Conservation (phyloP, 169 alveolate genomes). For the Perkinsus olseni region DNA sequence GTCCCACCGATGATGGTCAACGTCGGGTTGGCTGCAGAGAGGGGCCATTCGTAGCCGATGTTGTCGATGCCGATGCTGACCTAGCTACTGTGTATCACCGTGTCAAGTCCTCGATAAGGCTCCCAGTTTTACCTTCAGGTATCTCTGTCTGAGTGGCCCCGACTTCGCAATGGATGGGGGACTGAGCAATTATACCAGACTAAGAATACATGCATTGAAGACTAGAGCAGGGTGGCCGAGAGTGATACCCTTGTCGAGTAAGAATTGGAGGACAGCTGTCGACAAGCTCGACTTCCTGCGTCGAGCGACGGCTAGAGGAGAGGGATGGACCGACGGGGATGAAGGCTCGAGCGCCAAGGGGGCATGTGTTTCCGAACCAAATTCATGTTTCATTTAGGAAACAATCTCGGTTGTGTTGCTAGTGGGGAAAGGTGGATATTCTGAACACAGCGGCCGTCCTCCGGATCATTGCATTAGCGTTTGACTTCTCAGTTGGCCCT, state of each 20-base stretch:
- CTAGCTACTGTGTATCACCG: background rate
- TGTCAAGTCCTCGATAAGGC: too few relatives aligned
- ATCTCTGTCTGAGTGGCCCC: background rate
- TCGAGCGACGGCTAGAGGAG: background rate
- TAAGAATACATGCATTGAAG: background rate
- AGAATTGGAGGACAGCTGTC: background rate
- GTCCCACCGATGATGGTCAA: background rate
- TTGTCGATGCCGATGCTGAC: background rate
- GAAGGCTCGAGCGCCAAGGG: too few relatives aligned
- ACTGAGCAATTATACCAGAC: background rate
- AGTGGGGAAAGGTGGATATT: background rate
- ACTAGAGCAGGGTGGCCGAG: background rate
- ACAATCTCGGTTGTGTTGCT: background rate
- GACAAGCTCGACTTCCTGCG: background rate
- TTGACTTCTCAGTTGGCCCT: too few relatives aligned
- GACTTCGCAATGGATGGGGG: background rate
- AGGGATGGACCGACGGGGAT: background rate
- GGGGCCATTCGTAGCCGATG: background rate
- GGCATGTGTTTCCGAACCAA: background rate
- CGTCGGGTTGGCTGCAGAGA: background rate
- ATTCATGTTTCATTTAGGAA: background rate
- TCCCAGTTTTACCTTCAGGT: background rate
- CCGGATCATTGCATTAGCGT: too few relatives aligned
- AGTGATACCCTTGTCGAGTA: background rate
- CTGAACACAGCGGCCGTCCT: background rate